Evolutionary conservation across 2,329 filamentous ascomycete species (phyloP), one percentile per base, ranked within the genome.

Genomic region (Sporothrix dimorphospora): DNA sequence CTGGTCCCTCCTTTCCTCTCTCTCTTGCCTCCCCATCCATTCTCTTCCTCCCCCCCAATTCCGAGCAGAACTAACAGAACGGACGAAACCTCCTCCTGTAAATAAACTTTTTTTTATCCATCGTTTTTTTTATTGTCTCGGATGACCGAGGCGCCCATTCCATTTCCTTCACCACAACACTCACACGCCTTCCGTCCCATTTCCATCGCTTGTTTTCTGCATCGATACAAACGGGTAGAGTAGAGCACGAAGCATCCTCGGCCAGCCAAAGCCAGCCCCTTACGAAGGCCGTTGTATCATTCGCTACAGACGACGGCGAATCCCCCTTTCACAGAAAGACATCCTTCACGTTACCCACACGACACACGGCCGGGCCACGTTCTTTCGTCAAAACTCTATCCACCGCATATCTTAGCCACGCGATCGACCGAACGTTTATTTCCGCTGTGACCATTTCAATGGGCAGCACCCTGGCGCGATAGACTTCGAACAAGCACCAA

Each of bases 71-170:
- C 16, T 27, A 47, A 61, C 38, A 45, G 38, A 45, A 65, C 24
- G 42, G 65, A 21, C 65, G 45, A 55, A 53, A 55, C 49, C 66
- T 69, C 66, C 66, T 67, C 45, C 27, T 67, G 38, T 49, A 53
- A 68, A 55, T 30, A 69, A 42, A 55, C 34, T 45, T 69, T 55
- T 55, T 51, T 67, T 38, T n/a, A 4, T 21, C 24, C 65, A 49
- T 51, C 27, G 21, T 21, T 70, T 14, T 21, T 30, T 69, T 53
- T 40, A 9, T 59, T 69, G 49, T 69, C 67, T 69, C 45, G 67
- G 67, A 69, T 69, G 69, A 65, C 45, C 42, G 45, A 53, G 42
- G 34, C 51, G 47, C 51, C 51, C 27, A 69, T 57, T 69, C 24
- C 12, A 24, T 47, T 47, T 66, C 40, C 19, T 45, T 14, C 40